A percentile compares a stretch with the other conserved stretches of the same genome.
These are phyloP conservation scores for Oryza officinalis DNA, from an alignment of 176 grass and related monocot genomes.

Conservation along the genomic window DNA sequence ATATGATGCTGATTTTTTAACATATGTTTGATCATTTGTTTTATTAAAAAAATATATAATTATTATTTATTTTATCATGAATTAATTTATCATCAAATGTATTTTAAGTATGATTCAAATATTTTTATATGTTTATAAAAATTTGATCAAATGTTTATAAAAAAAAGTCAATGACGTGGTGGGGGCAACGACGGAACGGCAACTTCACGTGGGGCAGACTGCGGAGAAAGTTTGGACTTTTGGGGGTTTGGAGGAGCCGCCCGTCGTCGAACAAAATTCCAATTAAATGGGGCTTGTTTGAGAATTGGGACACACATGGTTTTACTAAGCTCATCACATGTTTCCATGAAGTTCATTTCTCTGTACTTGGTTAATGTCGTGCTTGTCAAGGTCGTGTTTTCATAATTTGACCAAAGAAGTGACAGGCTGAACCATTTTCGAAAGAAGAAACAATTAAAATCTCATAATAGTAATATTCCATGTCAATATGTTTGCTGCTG, in stretches of 20 bases:
- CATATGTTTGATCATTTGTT: too few relatives aligned
- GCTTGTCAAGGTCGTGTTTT: background rate
- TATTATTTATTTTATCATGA: too few relatives aligned
- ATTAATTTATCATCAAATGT: too few relatives aligned
- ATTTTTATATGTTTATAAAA: too few relatives aligned
- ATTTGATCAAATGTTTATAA: too few relatives aligned
- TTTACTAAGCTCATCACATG: background rate
- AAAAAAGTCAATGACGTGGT: too few relatives aligned
- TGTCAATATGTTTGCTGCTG: too few relatives aligned
- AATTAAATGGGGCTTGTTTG: background rate
- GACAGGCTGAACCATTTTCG: background rate
- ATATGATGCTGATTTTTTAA: too few relatives aligned
- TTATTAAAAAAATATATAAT: too few relatives aligned
- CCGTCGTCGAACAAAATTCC: background rate
- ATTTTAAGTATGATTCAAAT: too few relatives aligned
- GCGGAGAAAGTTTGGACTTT: background rate
- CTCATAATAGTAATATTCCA: too few relatives aligned
- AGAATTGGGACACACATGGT: background rate
- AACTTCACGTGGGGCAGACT: slow-evolving; percentile 13
- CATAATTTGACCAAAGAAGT: background rate
- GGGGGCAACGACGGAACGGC: background rate
- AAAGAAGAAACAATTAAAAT: too few relatives aligned
- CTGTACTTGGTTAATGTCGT: background rate
- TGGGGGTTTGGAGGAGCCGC: background rate
- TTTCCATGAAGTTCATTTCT: background rate